Percentiles rank a stretch among this genome's conserved stretches.
These are phyloP conservation scores for Paracoccidioides brasiliensis DNA, from an alignment of 2,329 filamentous ascomycete species.

Conservation along the genomic window DNA sequence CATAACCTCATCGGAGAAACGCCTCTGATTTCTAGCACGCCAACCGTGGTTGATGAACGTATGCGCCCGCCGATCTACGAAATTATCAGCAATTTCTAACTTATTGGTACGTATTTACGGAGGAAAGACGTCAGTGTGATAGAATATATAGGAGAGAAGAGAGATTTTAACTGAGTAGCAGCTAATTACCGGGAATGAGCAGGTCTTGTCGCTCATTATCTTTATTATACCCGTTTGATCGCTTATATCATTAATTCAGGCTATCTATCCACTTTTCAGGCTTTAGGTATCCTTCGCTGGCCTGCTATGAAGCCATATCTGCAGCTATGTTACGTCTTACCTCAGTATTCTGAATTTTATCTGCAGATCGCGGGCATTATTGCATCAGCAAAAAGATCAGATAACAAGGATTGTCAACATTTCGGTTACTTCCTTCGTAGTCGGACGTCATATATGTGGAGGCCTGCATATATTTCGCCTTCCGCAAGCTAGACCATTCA, in stretches of 20 bases:
- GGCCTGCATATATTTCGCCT: neutral
- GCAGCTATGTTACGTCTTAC: too few species aligned
- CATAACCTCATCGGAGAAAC: neutral
- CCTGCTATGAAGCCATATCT: too few species aligned
- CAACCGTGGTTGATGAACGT: too few species aligned
- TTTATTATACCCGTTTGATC: too few species aligned
- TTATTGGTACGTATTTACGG: too few species aligned
- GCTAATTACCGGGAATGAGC: neutral
- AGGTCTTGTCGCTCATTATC: too few species aligned
- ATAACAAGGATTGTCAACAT: neutral
- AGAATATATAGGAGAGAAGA: neutral
- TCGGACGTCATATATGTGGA: conserved; percentile 3
- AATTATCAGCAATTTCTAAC: too few species aligned
- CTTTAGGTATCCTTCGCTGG: too few species aligned
- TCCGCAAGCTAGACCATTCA: neutral
- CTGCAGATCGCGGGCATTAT: neutral
- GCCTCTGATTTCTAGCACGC: neutral
- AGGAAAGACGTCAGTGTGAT: too few species aligned
- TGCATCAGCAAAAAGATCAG: neutral
- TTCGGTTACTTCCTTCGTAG: neutral
- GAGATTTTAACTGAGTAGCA: neutral
- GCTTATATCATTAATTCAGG: too few species aligned
- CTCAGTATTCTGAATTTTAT: too few species aligned
- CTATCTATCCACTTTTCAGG: neutral
- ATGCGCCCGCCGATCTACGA: too few species aligned